Conservation (phyloP, 2,329 filamentous ascomycete genomes). For the Penicillium italicum region DNA sequence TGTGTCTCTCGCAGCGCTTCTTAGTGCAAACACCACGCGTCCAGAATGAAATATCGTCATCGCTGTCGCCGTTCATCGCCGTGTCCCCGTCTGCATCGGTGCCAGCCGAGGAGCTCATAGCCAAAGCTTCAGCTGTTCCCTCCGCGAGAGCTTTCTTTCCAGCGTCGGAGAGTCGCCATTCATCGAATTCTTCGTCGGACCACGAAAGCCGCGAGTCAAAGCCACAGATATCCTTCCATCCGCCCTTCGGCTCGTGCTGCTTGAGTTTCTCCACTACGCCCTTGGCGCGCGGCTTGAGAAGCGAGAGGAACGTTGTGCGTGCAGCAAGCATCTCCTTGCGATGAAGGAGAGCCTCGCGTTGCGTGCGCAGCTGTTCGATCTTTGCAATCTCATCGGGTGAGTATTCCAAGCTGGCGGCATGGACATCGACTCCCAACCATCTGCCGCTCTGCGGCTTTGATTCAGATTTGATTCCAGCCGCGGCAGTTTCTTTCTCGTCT, state of each 20-base stretch:
- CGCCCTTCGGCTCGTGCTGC: constrained; percentile 44
- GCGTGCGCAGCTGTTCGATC: constrained; percentile 37
- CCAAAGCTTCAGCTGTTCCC: constrained; percentile 35
- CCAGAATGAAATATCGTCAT: constrained; percentile 32
- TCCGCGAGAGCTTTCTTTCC: constrained; percentile 41
- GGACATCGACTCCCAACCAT: constrained; percentile 30
- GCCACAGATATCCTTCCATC: constrained; percentile 49
- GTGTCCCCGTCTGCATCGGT: constrained; percentile 35
- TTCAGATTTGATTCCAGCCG: constrained; percentile 12
- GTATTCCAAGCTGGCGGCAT: constrained; percentile 32
- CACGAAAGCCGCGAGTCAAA: constrained; percentile 47
- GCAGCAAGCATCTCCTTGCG: constrained; percentile 42
- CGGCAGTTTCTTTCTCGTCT: constrained; percentile 18
- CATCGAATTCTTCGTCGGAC: constrained; percentile 48
- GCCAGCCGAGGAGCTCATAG: constrained; percentile 22
- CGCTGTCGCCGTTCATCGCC: constrained; percentile 32
- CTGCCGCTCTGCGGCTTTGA: constrained; percentile 18
- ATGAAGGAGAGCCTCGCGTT: constrained; percentile 34
- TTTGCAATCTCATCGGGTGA: constrained; percentile 38
- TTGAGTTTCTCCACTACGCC: constrained; percentile 44
- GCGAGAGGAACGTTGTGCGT: constrained; percentile 41
- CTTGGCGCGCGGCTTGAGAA: constrained; percentile 43
- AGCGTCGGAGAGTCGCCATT: constrained; percentile 42
- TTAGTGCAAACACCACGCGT: constrained; percentile 46
- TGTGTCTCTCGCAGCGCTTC: constrained; percentile 48